phyloP scores from a whole-genome alignment of 768 basidiomycete species.

The Rhizopogon salebrosus region DNA sequence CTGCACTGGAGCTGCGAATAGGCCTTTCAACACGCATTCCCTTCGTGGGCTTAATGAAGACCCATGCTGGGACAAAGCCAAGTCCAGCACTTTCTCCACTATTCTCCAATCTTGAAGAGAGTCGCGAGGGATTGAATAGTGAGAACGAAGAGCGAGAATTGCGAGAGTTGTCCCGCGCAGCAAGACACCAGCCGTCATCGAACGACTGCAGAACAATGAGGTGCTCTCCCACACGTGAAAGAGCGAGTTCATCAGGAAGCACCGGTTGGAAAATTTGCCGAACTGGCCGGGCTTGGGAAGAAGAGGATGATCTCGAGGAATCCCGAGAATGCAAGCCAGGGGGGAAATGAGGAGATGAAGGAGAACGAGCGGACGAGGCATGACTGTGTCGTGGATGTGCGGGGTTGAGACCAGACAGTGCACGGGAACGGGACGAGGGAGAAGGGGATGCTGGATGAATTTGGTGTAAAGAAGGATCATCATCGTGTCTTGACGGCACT shows the following conservation, averaged over 20 bases:
- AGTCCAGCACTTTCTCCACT: slow-evolving; percentile 47
- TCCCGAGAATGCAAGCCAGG: slow-evolving; percentile 8
- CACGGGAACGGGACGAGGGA: slow-evolving; percentile 9
- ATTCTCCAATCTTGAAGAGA: slow-evolving; percentile 8
- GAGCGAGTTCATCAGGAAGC: slow-evolving; percentile 67
- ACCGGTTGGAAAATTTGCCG: slow-evolving; percentile 63
- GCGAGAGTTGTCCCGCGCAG: slow-evolving; percentile 44
- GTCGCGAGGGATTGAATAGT: slow-evolving; percentile 31
- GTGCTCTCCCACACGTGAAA: slow-evolving; percentile 49
- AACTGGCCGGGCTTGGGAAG: slow-evolving; percentile 45
- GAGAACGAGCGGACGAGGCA: slow-evolving; percentile 34
- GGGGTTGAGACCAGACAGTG: slow-evolving; percentile 17
- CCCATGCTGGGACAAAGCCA: slow-evolving; percentile 75
- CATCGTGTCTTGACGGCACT: slow-evolving; percentile 42
- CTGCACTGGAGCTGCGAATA: slow-evolving; percentile 47
- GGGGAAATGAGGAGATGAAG: slow-evolving; percentile 17
- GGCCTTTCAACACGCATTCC: slow-evolving; percentile 60
- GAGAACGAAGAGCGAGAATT: slow-evolving; percentile 41
- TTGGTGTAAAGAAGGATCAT: slow-evolving; percentile 36
- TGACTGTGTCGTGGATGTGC: slow-evolving; percentile 24
- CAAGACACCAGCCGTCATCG: slow-evolving; percentile 80
- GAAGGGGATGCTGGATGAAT: slow-evolving; percentile 12
- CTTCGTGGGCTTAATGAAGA: slow-evolving; percentile 59
- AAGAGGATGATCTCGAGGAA: slow-evolving; percentile 16
- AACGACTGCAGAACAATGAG: slow-evolving; percentile 61